phyloP scores from a whole-genome alignment of 192 early-diverging fungal genomes.

The Jimgerdemannia lactiflua region DNA sequence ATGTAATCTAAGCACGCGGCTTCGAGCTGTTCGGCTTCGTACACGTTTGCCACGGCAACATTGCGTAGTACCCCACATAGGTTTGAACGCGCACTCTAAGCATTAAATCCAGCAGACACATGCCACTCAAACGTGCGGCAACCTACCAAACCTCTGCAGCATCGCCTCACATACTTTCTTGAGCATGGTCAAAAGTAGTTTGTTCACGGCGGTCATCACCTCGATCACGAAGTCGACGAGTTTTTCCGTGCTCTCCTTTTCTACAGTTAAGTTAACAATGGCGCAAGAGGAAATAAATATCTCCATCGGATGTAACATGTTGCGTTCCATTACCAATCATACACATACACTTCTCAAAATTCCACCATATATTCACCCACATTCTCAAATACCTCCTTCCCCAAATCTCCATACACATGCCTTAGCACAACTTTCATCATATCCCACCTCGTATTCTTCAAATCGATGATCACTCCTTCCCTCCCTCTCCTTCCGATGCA shows the following conservation, averaged over 20 bases:
- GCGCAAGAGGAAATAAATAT: too few species aligned
- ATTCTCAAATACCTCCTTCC: constrained; percentile 34
- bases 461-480: constrained; percentile 34
- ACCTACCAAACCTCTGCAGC: constrained; percentile 27
- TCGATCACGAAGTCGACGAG: constrained; percentile 52
- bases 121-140: too few species aligned
- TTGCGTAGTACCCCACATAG: constrained; percentile 35
- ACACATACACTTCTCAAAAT: neutral
- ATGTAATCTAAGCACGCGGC: constrained; percentile 54
- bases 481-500: constrained; percentile 14
- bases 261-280: constrained; percentile 1
- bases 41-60: constrained; percentile 47
- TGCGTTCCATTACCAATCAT: neutral
- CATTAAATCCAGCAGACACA: neutral
- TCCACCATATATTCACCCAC: constrained; percentile 9
- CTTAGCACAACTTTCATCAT: constrained; percentile 49
- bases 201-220: constrained; percentile 59
- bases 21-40: constrained; percentile 44
- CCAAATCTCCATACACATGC: constrained; percentile 54
- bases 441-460: constrained; percentile 47
- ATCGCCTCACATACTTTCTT: constrained; percentile 38
- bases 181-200: constrained; percentile 51
- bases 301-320: too few species aligned
- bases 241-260: constrained; percentile 33
- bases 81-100: constrained; percentile 4